phyloP scores from a whole-genome alignment of 768 basidiomycete genomes.

The Suillus fuscotomentosus region DNA sequence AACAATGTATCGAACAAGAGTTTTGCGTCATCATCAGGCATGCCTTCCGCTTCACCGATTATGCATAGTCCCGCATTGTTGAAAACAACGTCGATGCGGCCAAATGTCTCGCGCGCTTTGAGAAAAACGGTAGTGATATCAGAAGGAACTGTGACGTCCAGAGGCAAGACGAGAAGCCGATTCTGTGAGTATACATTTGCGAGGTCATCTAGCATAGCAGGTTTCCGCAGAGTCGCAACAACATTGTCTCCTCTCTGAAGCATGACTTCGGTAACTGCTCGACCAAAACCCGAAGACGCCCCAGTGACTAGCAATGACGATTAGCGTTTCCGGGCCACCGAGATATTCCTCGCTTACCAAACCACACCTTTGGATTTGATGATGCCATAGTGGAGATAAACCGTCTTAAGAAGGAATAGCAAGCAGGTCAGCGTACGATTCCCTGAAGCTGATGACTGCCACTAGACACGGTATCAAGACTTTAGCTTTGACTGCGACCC shows the following conservation, averaged over 20 bases:
- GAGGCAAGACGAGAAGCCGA: constrained; percentile 35
- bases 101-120: constrained; percentile 34
- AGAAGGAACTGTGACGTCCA: constrained; percentile 36
- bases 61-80: constrained; percentile 39
- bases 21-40: constrained; percentile 31
- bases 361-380: constrained; percentile 19
- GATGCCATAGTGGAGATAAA: not conserved
- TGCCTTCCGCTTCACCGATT: constrained; percentile 37
- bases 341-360: constrained; percentile 14
- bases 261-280: constrained; percentile 30
- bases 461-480: not conserved
- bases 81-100: constrained; percentile 43
- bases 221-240: constrained; percentile 42
- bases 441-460: not conserved
- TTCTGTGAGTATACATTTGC: constrained; percentile 22
- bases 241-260: constrained; percentile 39
- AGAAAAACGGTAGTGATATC: constrained; percentile 37
- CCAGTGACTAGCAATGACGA: constrained; percentile 35
- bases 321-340: no score
- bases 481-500: not conserved
- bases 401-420: not conserved
- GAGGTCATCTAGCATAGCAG: constrained; percentile 32
- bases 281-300: constrained; percentile 39
- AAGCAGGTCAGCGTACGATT: not conserved
- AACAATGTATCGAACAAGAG: constrained; percentile 39